Base-by-base conservation (phyloP, 2,329 filamentous ascomycete species). In the Sarocladium kiliense region DNA sequence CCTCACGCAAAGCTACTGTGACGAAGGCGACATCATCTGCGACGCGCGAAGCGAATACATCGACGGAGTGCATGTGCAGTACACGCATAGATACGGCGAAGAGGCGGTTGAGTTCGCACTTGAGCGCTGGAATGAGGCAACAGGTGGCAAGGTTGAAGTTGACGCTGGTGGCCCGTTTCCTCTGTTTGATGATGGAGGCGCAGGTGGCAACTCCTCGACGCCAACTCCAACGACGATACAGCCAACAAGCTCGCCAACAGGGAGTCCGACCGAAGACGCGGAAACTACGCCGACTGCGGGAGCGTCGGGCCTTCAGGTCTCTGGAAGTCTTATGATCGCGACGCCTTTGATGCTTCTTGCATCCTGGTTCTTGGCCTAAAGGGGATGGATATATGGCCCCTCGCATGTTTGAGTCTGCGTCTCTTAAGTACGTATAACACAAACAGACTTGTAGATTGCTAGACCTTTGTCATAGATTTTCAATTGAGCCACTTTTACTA, bases 1-100 rank as follows among this genome's bases (percentile, higher is more conserved):
- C n/a, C 67, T 68, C 25, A 60, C 74, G 42, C 62, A 66, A 39
- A 72, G 72, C 3, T 75, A 69, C 62, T 75, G 73, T 63, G 73
- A 75, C 63, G 65, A 58, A 0, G 72, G 72, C 50, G 75, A 77
- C 57, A 56, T 63, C n/a, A 75, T 72, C 63, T 75, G 72, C 60
- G 72, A 70, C 60, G 2, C 37, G 6, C 73, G 72, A 34, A 56
- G 58, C 50, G 45, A 60, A 55, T 49, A n/a, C 44, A 32, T 32
- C 9, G 34, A 36, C 2, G 56, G 55, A 2, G 66, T 70, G 1
- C 73, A 74, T 58, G 63, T 65, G 18, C 55, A 58, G 25, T 77
- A 77, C 59, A 59, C 73, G 12, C 25, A 47, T 16, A 64, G 61
- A 23, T 75, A 75, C 60, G 66, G 65, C 36, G 58, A 62, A n/a